Evolutionary conservation across 2,329 filamentous ascomycete genomes (phyloP), one percentile per base, ranked within the genome.

Genomic region (Blumeria hordei): DNA sequence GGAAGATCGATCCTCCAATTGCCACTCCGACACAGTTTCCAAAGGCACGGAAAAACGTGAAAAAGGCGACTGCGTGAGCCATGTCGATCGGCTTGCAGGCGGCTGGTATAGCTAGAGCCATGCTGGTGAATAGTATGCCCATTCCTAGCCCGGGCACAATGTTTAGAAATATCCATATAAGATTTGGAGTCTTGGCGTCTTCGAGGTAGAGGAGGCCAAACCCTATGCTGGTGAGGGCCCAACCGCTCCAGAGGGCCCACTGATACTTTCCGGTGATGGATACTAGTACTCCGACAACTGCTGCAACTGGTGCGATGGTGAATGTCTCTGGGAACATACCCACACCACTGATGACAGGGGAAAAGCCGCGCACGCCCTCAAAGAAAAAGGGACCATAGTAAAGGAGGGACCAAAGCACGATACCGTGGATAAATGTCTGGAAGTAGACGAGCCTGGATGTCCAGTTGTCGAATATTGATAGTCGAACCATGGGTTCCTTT

Each of bases 11-110:
- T 8, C 80, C 79, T 3, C 77, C 76, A 34, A 83, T 70, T 2
- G 81, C 79, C 3, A 85, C 76, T 33, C 80, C 81, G 6, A 83
- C 66, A 0, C 75, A 71, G 62, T 83, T 77, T 0, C 81, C 81
- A 28, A 83, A 72, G 2, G 74, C 72, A n/a, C 79, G 74, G 61
- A 79, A 73, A 68, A 85, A 85, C 54, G 74, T 75, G 66, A 80
- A 82, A 69, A 85, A 75, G 14, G 75, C 78, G 0, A 74, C 73
- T 0, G 77, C 74, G 57, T 77, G 75, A 1, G 77, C 74, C 49
- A 79, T 74, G 60, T 81, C 74, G 55, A 71, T 70, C 57, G 71
- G 71, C 1, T 70, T 68, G 64, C 45, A 55, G 14, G 55, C 54
- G n/a, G 58, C 54, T 47, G 54, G 58, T 21, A 57, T 56, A 3